phyloP scores from a whole-genome alignment of 257 asterid species.

The Prunella vulgaris region DNA sequence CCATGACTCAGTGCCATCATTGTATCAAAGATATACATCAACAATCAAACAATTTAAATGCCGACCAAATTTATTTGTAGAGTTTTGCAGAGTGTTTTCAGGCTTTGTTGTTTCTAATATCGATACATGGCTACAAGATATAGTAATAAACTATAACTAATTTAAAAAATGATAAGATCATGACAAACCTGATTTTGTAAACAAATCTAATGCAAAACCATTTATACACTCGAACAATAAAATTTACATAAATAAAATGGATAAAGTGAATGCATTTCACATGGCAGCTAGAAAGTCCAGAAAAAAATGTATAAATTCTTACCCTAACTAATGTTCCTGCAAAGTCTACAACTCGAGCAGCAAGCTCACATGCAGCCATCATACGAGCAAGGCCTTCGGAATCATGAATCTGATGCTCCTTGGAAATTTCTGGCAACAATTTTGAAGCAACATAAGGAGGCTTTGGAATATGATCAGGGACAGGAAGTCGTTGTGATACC shows the following conservation, averaged over 20 bases:
- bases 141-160: not conserved
- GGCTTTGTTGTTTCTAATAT: not conserved
- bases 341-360: conserved; percentile 80
- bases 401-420: conserved; percentile 71
- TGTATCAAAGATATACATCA: too few relatives aligned
- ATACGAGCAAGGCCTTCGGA: conserved; percentile 65
- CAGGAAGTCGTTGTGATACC: conserved; percentile 76
- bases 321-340: conserved; percentile 94
- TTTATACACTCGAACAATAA: not conserved
- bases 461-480: conserved; percentile 75
- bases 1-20: too few relatives aligned
- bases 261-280: not conserved
- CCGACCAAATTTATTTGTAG: too few relatives aligned
- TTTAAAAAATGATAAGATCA: not conserved
- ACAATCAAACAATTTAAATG: too few relatives aligned
- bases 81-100: not conserved
- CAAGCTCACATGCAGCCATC: conserved; percentile 96
- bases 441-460: conserved; percentile 77
- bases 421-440: conserved; percentile 66
- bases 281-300: not conserved
- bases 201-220: not conserved
- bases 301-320: conserved; percentile 26
- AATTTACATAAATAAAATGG: not conserved
- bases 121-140: not conserved
- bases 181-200: not conserved